Conservation (phyloP, 306 rosid genomes). For the Astragalus glycyphyllos region DNA sequence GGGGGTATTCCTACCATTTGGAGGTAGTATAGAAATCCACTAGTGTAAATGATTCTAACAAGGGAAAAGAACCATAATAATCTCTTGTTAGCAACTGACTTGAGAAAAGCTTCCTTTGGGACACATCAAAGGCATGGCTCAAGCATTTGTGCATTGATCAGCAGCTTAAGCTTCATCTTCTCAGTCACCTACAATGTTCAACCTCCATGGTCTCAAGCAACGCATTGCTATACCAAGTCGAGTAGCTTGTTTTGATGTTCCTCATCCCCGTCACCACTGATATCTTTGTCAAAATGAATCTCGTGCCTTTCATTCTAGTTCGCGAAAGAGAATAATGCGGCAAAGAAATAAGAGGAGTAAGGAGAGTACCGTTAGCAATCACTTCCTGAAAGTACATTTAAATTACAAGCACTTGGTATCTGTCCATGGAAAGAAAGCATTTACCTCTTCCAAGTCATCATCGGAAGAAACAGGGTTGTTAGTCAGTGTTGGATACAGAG, state of each 20-base stretch:
- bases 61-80: slow-evolving; percentile 5
- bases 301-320: slow-evolving; percentile 55
- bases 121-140: slow-evolving; percentile 32
- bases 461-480: slow-evolving; percentile 51
- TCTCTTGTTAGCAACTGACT: neutral
- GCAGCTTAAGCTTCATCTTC: slow-evolving; percentile 19
- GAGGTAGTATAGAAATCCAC: slow-evolving; percentile 4
- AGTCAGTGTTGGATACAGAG: slow-evolving; percentile 36
- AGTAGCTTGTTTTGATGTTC: slow-evolving; percentile 37
- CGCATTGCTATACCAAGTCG: slow-evolving; percentile 31
- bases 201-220: slow-evolving; percentile 34
- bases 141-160: slow-evolving; percentile 9
- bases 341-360: slow-evolving; percentile 4
- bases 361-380: neutral
- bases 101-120: neutral
- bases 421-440: slow-evolving; percentile 5
- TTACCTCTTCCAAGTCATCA: slow-evolving; percentile 62
- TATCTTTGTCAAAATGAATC: slow-evolving; percentile 46
- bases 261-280: slow-evolving; percentile 45
- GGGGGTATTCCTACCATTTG: neutral
- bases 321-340: slow-evolving; percentile 32
- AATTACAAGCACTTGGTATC: slow-evolving; percentile 22
- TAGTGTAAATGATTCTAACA: slow-evolving; percentile 4
- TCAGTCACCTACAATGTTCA: slow-evolving; percentile 30
- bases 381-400: slow-evolving; percentile 14